These are phyloP conservation scores for Kwoniella mangroviensis DNA, from an alignment of 768 basidiomycete species.

Conservation along the genomic window DNA sequence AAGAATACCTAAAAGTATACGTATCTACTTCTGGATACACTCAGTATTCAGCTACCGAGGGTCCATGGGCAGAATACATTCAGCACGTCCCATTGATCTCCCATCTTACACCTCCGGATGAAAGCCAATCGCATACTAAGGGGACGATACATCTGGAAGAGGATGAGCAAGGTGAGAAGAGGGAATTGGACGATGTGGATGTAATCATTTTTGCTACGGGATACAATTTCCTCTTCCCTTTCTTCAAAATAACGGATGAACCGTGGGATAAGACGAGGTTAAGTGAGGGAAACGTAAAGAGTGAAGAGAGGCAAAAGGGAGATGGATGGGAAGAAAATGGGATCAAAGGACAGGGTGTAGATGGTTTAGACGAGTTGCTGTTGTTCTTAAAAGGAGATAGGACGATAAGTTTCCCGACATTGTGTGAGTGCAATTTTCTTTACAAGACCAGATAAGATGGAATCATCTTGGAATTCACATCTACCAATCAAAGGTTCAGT, in stretches of 20 bases:
- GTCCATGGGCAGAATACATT: constrained; percentile 55
- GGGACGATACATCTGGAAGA: constrained; percentile 48
- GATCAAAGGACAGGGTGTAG: constrained; percentile 50
- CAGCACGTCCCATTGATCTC: constrained; percentile 41
- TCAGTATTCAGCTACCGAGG: constrained; percentile 34
- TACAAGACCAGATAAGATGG: no score
- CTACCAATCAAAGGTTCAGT: no score
- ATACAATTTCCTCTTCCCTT: constrained; percentile 58
- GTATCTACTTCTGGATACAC: constrained; percentile 38
- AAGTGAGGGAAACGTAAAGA: constrained; percentile 24
- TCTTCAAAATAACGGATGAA: constrained; percentile 42
- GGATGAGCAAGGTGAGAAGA: constrained; percentile 19
- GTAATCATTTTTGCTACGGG: constrained; percentile 59
- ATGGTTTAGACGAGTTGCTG: constrained; percentile 56
- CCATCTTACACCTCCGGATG: constrained; percentile 23
- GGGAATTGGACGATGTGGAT: constrained; percentile 46
- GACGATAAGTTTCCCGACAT: constrained; percentile 52
- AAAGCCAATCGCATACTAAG: constrained; percentile 1
- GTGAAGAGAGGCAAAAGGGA: constrained; percentile 45
- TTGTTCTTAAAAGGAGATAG: constrained; percentile 57
- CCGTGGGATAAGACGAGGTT: constrained; percentile 50
- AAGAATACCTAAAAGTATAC: constrained; percentile 41
- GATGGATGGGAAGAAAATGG: constrained; percentile 40
- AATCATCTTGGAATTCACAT: no score
- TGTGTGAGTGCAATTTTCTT: constrained; percentile 43